phyloP scores from a whole-genome alignment of 345 rosid species.

The Zanthoxylum bungeanum region DNA sequence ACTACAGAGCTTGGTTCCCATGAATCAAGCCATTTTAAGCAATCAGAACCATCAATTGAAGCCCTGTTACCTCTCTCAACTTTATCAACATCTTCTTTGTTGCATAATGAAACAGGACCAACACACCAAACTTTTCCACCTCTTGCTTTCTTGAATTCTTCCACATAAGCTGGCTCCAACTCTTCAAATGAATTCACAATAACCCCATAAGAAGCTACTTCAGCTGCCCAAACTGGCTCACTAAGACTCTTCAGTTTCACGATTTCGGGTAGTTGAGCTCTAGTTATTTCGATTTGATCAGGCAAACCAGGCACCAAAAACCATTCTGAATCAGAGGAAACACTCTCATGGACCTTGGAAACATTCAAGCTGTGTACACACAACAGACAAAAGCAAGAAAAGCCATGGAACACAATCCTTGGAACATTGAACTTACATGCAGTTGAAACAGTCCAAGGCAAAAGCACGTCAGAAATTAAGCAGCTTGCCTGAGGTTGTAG shows the following conservation, averaged over 20 bases:
- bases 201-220: background rate
- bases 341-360: background rate
- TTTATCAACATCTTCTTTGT: background rate
- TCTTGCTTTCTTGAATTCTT: background rate
- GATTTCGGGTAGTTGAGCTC: background rate
- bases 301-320: background rate
- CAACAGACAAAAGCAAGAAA: background rate
- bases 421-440: background rate
- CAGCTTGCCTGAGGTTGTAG: background rate
- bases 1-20: background rate
- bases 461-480: background rate
- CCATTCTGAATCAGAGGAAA: background rate
- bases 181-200: background rate
- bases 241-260: background rate
- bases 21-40: background rate
- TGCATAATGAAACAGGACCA: background rate
- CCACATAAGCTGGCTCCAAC: background rate
- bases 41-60: background rate
- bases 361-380: background rate
- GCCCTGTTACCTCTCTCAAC: background rate
- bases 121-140: background rate
- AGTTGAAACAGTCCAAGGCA: background rate
- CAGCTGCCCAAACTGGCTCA: background rate
- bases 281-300: background rate
- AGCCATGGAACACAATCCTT: background rate